phyloP scores from a whole-genome alignment of 2,329 filamentous ascomycete genomes.

The Aspergillus phoenicis region DNA sequence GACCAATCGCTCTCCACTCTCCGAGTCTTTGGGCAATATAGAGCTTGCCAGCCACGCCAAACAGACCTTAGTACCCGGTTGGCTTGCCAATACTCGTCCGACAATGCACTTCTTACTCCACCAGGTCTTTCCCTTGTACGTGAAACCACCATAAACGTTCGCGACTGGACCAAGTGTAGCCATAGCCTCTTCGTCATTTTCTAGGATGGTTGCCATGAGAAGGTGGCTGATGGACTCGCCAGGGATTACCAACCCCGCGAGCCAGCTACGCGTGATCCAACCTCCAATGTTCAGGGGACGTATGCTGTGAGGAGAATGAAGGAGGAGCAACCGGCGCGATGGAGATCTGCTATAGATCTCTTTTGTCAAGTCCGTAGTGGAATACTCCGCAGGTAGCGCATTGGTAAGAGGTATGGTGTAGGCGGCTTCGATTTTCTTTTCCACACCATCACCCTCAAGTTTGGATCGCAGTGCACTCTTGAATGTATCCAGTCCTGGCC shows the following conservation, averaged over 20 bases:
- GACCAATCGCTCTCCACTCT: slow-evolving; percentile 28
- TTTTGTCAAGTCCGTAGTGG: slow-evolving; percentile 19
- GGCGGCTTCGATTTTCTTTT: slow-evolving; percentile 14
- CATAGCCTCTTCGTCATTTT: slow-evolving; percentile 56
- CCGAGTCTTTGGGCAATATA: slow-evolving; percentile 42
- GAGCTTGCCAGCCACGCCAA: slow-evolving; percentile 58
- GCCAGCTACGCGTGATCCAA: slow-evolving; percentile 59
- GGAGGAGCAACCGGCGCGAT: slow-evolving; percentile 32
- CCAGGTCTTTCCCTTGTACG: slow-evolving; percentile 54
- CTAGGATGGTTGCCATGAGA: slow-evolving; percentile 58
- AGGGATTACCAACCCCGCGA: slow-evolving; percentile 58
- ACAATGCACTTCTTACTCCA: slow-evolving; percentile 61
- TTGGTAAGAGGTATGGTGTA: slow-evolving; percentile 19
- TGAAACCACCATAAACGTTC: slow-evolving; percentile 58
- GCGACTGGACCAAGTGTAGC: slow-evolving; percentile 52
- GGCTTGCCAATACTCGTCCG: slow-evolving; percentile 55
- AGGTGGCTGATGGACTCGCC: slow-evolving; percentile 57
- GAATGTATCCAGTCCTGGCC: slow-evolving; percentile 50
- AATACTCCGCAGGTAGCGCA: slow-evolving; percentile 7
- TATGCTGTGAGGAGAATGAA: slow-evolving; percentile 24
- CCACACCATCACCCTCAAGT: slow-evolving; percentile 28
- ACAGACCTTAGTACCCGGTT: slow-evolving; percentile 50
- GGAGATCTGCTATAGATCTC: slow-evolving; percentile 36
- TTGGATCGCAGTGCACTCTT: slow-evolving; percentile 41
- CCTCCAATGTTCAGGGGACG: slow-evolving; percentile 45